Conservation (phyloP, 352 stramenopile genomes). For the Achlya hypogyna region DNA sequence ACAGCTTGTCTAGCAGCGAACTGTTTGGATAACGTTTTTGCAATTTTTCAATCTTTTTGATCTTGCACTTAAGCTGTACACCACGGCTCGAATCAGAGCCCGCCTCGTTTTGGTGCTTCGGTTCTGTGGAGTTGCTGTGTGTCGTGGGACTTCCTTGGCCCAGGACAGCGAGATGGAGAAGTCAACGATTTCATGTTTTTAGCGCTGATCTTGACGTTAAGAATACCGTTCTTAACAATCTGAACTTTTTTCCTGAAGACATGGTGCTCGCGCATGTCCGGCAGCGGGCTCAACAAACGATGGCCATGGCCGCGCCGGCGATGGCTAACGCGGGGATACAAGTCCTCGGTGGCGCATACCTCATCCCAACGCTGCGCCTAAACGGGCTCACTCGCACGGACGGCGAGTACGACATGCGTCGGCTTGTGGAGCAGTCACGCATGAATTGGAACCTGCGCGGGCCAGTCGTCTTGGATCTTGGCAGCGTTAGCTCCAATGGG, state of each 20-base stretch:
- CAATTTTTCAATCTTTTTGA: too few relatives aligned
- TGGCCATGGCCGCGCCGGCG: background rate
- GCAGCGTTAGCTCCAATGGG: conserved; percentile 19
- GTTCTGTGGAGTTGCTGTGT: too few relatives aligned
- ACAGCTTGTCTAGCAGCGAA: too few relatives aligned
- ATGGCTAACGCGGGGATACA: background rate
- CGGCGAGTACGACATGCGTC: conserved; percentile 17
- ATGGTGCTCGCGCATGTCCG: background rate
- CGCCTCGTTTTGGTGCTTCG: too few relatives aligned
- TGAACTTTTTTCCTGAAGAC: background rate
- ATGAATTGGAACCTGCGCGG: conserved; percentile 13
- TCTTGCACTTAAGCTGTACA: too few relatives aligned
- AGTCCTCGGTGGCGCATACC: conserved; percentile 17
- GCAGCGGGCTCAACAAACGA: background rate
- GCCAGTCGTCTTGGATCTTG: conserved; percentile 12
- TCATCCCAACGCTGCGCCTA: conserved; percentile 10
- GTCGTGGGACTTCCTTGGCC: too few relatives aligned
- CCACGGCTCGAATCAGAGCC: too few relatives aligned
- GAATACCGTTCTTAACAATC: background rate
- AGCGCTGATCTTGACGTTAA: background rate
- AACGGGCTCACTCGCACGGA: background rate
- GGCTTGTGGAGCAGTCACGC: background rate
- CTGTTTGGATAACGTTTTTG: too few relatives aligned
- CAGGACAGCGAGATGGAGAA: too few relatives aligned
- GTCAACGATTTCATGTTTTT: too few relatives aligned